A percentile compares a stretch with the other conserved stretches of the same genome.
Evolutionary conservation across 176 grass and related monocot genomes (phyloP).

Genomic region (Pontederia paniculata): DNA sequence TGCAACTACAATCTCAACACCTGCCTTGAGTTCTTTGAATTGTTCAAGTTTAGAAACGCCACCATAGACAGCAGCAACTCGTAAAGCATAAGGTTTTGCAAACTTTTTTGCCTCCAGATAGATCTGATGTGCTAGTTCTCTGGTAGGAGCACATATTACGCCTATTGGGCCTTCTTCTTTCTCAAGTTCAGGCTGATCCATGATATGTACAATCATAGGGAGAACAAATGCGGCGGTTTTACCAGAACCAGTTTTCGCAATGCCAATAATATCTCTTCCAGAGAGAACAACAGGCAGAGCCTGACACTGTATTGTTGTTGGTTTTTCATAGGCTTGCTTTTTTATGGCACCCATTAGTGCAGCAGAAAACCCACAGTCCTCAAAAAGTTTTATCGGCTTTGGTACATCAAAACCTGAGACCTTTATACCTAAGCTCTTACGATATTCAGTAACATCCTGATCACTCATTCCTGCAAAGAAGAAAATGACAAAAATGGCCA

Average conservation of each 20-base stretch:
- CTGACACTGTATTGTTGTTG: slow-evolving; percentile 92
- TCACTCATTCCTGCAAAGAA: slow-evolving; percentile 71
- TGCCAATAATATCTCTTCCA: slow-evolving; percentile 94
- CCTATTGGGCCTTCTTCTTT: slow-evolving; percentile 99
- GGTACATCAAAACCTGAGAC: slow-evolving; percentile 88
- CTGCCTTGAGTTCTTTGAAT: slow-evolving; percentile 95
- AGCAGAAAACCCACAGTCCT: slow-evolving; percentile 71
- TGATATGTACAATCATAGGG: slow-evolving; percentile 97
- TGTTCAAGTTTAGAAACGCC: slow-evolving; percentile 96
- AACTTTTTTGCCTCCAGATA: slow-evolving; percentile 96
- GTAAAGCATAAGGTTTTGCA: slow-evolving; percentile 86
- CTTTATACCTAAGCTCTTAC: slow-evolving; percentile 78
- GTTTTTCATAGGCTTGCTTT: slow-evolving; percentile 93
- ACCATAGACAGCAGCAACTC: slow-evolving; percentile 90
- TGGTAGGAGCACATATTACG: slow-evolving; percentile 90
- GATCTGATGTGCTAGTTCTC: slow-evolving; percentile 98
- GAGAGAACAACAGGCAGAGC: slow-evolving; percentile 86
- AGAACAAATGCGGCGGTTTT: slow-evolving; percentile 98
- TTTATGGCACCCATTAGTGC: slow-evolving; percentile 80
- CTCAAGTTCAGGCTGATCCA: slow-evolving; percentile 95
- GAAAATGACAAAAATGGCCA: slow-evolving; percentile 19
- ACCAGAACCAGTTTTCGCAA: slow-evolving; percentile 98
- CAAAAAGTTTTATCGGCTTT: slow-evolving; percentile 74
- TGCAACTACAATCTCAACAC: slow-evolving; percentile 85
- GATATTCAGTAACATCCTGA: slow-evolving; percentile 64